Conservation (phyloP, 2,329 filamentous ascomycete genomes). For the Periglandula ipomoeae region DNA sequence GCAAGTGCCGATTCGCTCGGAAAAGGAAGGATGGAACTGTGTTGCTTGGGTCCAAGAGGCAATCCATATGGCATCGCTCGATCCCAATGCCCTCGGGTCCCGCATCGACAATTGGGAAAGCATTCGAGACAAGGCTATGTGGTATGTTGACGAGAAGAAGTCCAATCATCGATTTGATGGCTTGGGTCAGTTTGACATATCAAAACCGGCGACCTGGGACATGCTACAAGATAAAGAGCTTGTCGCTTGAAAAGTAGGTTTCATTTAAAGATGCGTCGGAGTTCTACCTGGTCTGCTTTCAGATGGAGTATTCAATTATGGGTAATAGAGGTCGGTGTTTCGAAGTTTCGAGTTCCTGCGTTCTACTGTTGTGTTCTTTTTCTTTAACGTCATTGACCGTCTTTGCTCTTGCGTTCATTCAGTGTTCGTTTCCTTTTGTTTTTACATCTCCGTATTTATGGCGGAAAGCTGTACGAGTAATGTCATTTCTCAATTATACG, state of each 20-base stretch:
- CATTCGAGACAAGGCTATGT: slow-evolving; percentile 8
- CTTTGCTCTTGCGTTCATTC: too few species aligned
- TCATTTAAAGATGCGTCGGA: not conserved
- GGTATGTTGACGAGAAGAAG: slow-evolving; percentile 9
- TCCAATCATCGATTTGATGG: slow-evolving; percentile 8
- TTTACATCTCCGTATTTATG: not conserved
- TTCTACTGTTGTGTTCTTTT: too few species aligned
- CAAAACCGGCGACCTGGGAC: slow-evolving; percentile 8
- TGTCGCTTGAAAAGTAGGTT: not conserved
- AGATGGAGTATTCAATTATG: too few species aligned
- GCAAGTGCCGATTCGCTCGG: slow-evolving; percentile 4
- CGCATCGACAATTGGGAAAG: slow-evolving; percentile 3
- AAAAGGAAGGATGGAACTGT: slow-evolving; percentile 6
- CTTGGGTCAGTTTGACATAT: slow-evolving; percentile 4
- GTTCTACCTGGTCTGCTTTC: too few species aligned
- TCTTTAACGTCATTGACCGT: too few species aligned
- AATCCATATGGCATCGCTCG: slow-evolving; percentile 1
- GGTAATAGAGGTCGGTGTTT: too few species aligned
- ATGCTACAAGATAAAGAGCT: slow-evolving; percentile 7
- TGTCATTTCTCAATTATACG: not conserved
- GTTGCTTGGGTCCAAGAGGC: slow-evolving; percentile 8
- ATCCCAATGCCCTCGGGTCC: slow-evolving; percentile 3
- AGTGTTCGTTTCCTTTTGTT: not conserved
- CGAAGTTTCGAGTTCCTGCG: too few species aligned
- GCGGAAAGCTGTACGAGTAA: not conserved